Evolutionary conservation across 2,329 filamentous ascomycete species (phyloP).

Genomic region (Arthrobotrys conoides): DNA sequence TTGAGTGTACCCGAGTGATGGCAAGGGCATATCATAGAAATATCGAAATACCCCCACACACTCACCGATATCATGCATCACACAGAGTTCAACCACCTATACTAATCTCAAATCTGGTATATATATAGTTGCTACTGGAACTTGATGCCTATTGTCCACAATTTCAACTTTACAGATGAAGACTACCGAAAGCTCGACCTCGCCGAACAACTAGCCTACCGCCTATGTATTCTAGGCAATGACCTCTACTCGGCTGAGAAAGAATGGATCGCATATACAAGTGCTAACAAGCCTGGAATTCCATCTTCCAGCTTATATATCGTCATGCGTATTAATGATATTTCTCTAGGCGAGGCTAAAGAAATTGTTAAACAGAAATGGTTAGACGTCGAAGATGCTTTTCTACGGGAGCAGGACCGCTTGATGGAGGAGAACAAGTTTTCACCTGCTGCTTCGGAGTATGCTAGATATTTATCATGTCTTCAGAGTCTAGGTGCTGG

Average conservation of each 20-base stretch:
- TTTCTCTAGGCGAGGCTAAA: conserved; percentile 11
- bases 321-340: not conserved
- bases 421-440: conserved; percentile 17
- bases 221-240: not conserved
- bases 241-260: conserved; percentile 29
- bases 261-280: conserved; percentile 34
- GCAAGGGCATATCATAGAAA: too few relatives aligned
- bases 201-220: not conserved
- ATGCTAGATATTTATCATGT: conserved; percentile 21
- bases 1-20: too few relatives aligned
- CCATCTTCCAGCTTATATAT: not conserved
- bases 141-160: not conserved
- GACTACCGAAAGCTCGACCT: not conserved
- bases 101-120: too few relatives aligned
- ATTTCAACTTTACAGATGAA: not conserved
- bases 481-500: conserved; percentile 9
- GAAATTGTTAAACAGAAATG: not conserved
- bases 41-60: too few relatives aligned
- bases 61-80: too few relatives aligned
- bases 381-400: not conserved
- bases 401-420: not conserved
- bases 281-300: not conserved
- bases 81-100: too few relatives aligned
- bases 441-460: not conserved
- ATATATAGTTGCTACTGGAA: not conserved